A percentile compares a stretch with the other conserved stretches of the same genome.
phyloP scores from a whole-genome alignment of 2,329 filamentous ascomycete genomes.

The Rosellinia necatrix region DNA sequence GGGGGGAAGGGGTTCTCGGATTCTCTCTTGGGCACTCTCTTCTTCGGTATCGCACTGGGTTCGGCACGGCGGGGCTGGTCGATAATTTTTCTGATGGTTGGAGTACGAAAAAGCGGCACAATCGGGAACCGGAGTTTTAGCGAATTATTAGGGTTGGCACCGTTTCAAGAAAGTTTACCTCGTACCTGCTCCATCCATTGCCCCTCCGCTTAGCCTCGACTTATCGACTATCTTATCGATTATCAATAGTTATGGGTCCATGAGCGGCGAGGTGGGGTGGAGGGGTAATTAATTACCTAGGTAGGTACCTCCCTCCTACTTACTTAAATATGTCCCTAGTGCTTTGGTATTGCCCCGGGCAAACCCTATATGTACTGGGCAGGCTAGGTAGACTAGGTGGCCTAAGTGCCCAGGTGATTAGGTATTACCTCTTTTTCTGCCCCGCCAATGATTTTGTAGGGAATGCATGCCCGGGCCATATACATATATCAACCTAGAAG shows the following conservation, averaged over 20 bases:
- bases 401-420: too few species aligned
- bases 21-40: constrained; percentile 1
- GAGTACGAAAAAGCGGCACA: constrained; percentile 22
- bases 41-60: constrained; percentile 10
- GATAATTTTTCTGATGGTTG: constrained; percentile 36
- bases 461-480: neutral
- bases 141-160: constrained; percentile 39
- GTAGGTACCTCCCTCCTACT: neutral
- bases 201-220: neutral
- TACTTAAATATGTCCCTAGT: too few species aligned
- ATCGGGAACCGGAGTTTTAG: constrained; percentile 39
- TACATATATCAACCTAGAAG: neutral
- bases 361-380: too few species aligned
- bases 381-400: too few species aligned
- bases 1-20: too few species aligned
- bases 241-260: neutral
- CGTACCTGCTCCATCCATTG: neutral
- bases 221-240: constrained; percentile 20
- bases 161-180: neutral
- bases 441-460: constrained; percentile 15
- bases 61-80: constrained; percentile 32
- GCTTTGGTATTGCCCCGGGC: too few species aligned
- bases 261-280: constrained; percentile 21
- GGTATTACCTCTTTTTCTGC: too few species aligned
- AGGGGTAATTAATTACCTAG: constrained; percentile 13